phyloP scores from a whole-genome alignment of 345 rosid species.

The Kernera saxatilis region DNA sequence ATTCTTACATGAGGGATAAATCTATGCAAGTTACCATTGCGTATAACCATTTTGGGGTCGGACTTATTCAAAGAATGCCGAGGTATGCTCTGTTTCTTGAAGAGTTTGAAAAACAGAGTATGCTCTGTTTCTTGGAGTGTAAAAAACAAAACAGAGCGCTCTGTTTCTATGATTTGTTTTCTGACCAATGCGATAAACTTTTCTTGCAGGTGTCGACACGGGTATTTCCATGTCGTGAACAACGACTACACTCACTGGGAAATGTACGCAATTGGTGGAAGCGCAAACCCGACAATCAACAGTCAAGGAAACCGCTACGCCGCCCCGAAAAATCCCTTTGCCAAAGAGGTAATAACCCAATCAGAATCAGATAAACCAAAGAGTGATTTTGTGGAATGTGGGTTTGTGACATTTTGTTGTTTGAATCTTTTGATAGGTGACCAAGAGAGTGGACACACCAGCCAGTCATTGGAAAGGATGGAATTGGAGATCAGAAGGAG shows the following conservation, averaged over 20 bases:
- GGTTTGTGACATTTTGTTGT: background rate
- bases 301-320: conserved; percentile 93
- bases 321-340: conserved; percentile 68
- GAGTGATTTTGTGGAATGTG: background rate
- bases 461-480: conserved; percentile 58
- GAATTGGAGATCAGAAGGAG: conserved; percentile 99
- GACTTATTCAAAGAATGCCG: conserved; percentile 97
- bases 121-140: conserved; percentile 4
- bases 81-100: conserved; percentile 42
- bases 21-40: conserved; percentile 95
- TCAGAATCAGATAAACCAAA: background rate
- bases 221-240: conserved; percentile 95
- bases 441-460: conserved; percentile 82
- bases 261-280: conserved; percentile 97
- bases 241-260: conserved; percentile 99
- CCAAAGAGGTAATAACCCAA: conserved; percentile 61
- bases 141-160: no score
- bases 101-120: background rate
- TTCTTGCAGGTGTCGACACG: conserved; percentile 75
- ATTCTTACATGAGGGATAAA: conserved; percentile 77
- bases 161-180: conserved; percentile 1
- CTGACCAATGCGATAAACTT: background rate
- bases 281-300: conserved; percentile 87
- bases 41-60: conserved; percentile 91
- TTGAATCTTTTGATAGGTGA: conserved; percentile 44